These are phyloP conservation scores for Pseudocercospora ulei DNA, from an alignment of 2,329 filamentous ascomycete genomes.

Conservation along the genomic window DNA sequence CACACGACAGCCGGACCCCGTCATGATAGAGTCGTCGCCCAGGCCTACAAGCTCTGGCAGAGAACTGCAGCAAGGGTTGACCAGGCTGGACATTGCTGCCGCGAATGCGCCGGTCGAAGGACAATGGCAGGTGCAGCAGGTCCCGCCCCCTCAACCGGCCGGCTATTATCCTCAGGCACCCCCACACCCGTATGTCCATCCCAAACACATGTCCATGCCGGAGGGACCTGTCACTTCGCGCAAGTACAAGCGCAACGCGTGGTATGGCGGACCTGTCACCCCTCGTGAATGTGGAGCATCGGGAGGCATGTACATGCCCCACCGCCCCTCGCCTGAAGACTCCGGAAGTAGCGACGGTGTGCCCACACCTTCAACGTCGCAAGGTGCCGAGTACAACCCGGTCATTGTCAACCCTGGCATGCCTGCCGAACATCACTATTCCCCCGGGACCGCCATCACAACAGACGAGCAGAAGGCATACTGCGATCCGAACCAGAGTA, in stretches of 20 bases:
- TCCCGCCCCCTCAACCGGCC: slow-evolving; percentile 19
- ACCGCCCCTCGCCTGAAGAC: slow-evolving; percentile 48
- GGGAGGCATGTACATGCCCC: slow-evolving; percentile 22
- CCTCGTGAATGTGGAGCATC: slow-evolving; percentile 19
- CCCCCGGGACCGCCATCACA: slow-evolving; percentile 33
- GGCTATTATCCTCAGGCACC: slow-evolving; percentile 19
- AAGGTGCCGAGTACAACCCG: slow-evolving; percentile 45
- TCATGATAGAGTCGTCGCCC: slow-evolving; percentile 55
- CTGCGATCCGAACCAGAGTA: slow-evolving; percentile 9
- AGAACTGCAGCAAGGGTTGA: slow-evolving; percentile 56
- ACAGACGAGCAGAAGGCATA: slow-evolving; percentile 35
- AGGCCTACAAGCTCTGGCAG: slow-evolving; percentile 36
- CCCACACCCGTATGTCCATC: slow-evolving; percentile 30
- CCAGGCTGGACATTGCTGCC: slow-evolving; percentile 54
- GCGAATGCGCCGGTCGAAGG: slow-evolving; percentile 33
- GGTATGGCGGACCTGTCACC: slow-evolving; percentile 53
- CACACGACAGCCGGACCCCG: slow-evolving; percentile 58
- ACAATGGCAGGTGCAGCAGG: slow-evolving; percentile 26
- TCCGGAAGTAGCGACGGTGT: slow-evolving; percentile 49
- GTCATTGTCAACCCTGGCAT: slow-evolving; percentile 46
- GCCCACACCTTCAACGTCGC: slow-evolving; percentile 44
- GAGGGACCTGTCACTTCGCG: slow-evolving; percentile 45
- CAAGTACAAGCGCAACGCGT: slow-evolving; percentile 58
- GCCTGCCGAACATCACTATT: slow-evolving; percentile 38
- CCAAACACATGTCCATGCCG: slow-evolving; percentile 35